A percentile compares a stretch with the other conserved stretches of the same genome.
These are phyloP conservation scores for Botrytis fabae DNA, from an alignment of 2,329 filamentous ascomycete species.

Conservation along the genomic window DNA sequence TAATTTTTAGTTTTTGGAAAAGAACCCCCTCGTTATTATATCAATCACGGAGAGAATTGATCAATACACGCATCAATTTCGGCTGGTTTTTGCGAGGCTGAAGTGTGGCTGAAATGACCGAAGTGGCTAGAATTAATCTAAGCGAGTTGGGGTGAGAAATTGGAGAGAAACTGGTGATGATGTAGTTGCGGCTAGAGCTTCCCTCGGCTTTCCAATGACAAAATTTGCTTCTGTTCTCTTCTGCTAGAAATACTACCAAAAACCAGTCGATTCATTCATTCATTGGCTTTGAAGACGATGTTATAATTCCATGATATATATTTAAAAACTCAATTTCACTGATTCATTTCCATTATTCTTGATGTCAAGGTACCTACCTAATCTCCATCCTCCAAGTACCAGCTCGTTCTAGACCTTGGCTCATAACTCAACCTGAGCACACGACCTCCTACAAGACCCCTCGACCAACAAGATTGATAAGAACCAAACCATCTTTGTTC, in stretches of 20 bases:
- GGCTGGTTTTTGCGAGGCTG: not conserved
- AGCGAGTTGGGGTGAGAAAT: conserved; percentile 1
- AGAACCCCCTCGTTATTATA: not conserved
- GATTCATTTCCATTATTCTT: not conserved
- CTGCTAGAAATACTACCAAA: not conserved
- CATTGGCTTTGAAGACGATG: not conserved
- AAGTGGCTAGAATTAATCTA: not conserved
- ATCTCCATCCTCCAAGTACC: not conserved
- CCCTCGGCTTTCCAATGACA: conserved; percentile 1
- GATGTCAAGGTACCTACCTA: not conserved
- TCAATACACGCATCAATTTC: not conserved
- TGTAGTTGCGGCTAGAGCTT: conserved; percentile 11
- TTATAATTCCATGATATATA: not conserved
- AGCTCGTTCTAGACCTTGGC: not conserved
- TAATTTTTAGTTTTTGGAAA: not conserved
- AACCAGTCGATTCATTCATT: not conserved
- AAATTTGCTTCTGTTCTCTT: conserved; percentile 14
- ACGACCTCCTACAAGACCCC: conserved; percentile 10
- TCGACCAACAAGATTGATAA: not conserved
- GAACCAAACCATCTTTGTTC: not conserved
- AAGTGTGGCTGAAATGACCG: not conserved
- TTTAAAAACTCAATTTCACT: not conserved
- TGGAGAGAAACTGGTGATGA: conserved; percentile 8
- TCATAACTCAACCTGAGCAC: not conserved
- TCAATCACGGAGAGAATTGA: not conserved